Evolutionary conservation across 2,329 filamentous ascomycete genomes (phyloP).

Genomic region (Sphaceloma murrayae): DNA sequence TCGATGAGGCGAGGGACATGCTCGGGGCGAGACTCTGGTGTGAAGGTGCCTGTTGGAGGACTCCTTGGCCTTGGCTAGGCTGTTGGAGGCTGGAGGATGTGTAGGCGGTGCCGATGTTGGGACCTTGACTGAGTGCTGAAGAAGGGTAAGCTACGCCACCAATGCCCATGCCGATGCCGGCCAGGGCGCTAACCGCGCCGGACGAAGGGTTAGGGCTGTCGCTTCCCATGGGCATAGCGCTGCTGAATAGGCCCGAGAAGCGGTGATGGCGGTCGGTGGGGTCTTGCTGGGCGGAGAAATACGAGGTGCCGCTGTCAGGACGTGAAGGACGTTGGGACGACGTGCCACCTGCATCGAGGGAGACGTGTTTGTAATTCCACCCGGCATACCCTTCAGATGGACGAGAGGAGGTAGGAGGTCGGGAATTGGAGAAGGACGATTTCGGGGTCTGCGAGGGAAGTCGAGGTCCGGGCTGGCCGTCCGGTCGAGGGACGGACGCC

Average conservation of each 20-base stretch:
- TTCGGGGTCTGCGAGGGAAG: slow-evolving; percentile 32
- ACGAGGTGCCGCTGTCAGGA: slow-evolving; percentile 26
- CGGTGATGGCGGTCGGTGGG: slow-evolving; percentile 16
- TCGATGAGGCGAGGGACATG: slow-evolving; percentile 14
- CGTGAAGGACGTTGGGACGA: slow-evolving; percentile 20
- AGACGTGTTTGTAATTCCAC: slow-evolving; percentile 20
- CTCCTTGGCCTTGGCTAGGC: not conserved
- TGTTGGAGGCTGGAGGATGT: not conserved
- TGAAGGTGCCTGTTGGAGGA: slow-evolving; percentile 27
- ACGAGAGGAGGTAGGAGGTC: slow-evolving; percentile 29
- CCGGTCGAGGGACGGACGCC: slow-evolving; percentile 16
- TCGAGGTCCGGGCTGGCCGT: slow-evolving; percentile 18
- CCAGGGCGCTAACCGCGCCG: slow-evolving; percentile 27
- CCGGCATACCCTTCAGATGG: slow-evolving; percentile 18
- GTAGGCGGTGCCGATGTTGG: too few species aligned
- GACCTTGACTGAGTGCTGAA: not conserved
- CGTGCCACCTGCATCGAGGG: slow-evolving; percentile 18
- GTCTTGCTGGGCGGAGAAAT: slow-evolving; percentile 25
- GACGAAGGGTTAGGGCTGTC: not conserved
- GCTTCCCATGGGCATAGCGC: slow-evolving; percentile 25
- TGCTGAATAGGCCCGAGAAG: slow-evolving; percentile 27
- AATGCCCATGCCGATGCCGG: slow-evolving; percentile 15
- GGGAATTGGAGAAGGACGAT: slow-evolving; percentile 32
- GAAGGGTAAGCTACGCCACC: slow-evolving; percentile 6
- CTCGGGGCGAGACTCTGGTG: not conserved